Evolutionary conservation across 2,329 filamentous ascomycete genomes (phyloP).

Genomic region (Aspergillus tamarii): DNA sequence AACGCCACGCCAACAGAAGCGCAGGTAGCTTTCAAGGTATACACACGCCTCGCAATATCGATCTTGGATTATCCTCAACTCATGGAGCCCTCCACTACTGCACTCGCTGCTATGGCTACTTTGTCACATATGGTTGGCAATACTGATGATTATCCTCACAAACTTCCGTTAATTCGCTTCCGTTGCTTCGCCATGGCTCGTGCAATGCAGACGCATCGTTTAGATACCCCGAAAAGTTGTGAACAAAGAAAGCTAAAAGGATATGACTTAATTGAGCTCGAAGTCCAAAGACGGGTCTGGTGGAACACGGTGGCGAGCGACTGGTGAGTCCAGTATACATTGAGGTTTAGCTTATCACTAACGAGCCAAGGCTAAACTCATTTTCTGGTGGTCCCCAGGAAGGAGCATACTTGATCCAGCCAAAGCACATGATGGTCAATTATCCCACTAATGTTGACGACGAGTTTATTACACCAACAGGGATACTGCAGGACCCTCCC

Average conservation of each 20-base stretch:
- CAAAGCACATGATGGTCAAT: conserved; percentile 28
- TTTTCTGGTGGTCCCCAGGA: conserved; percentile 25
- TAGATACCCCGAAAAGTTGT: conserved; percentile 1
- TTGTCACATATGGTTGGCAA: background rate
- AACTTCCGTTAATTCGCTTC: conserved; percentile 7
- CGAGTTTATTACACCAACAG: conserved; percentile 16
- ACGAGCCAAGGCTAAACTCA: conserved; percentile 21
- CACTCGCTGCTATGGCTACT: background rate
- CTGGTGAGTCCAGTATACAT: conserved; percentile 16
- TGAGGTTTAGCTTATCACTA: background rate
- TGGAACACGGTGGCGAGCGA: conserved; percentile 31
- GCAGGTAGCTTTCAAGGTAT: background rate
- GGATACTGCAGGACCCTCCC: background rate
- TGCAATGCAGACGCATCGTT: conserved; percentile 8
- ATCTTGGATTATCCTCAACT: background rate
- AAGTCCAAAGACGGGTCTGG: conserved; percentile 28
- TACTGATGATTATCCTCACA: background rate
- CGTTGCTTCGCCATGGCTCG: conserved; percentile 4
- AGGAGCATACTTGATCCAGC: conserved; percentile 25
- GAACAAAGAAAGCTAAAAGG: conserved; percentile 16
- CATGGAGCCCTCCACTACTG: background rate
- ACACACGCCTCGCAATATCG: background rate
- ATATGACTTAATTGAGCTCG: conserved; percentile 25
- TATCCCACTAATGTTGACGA: conserved; percentile 27
- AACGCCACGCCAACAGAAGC: conserved; percentile 4